Evolutionary conservation across 208 protist genomes (phyloP), one percentile per base, ranked within the genome.

Genomic region (Leishmania guyanensis): DNA sequence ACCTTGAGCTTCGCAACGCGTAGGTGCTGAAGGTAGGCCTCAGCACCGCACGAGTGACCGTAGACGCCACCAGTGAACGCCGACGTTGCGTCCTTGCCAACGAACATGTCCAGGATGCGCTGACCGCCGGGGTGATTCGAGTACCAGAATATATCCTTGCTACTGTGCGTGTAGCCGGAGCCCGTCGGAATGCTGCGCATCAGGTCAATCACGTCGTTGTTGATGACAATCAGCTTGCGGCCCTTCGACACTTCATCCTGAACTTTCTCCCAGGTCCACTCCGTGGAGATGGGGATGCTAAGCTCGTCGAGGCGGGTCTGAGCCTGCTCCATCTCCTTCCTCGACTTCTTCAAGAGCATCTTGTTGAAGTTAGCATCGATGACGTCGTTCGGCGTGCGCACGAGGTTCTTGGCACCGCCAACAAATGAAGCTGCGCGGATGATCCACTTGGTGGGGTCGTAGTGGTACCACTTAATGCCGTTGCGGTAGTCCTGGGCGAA

Each of bases 401-500:
- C 81, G 43, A 98, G 86, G 72, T 95, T 86, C 80, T 80, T 92
- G 5, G 90, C 87, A 50, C 93, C 29, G 29, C 95, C 91, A 6
- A 97, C 12, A 54, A 90, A 80, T n/a, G 84, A 84, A 65, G 73
- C 90, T 5, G 82, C 46, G 65, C 91, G 89, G 82, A 98, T 98
- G 65, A 91, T 80, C 92, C 92, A 96, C 85, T 98, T 97, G 77
- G 95, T 97, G 26, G 96, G 96, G 88, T 98, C 95, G 85, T 90
- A 98, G 85, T 97, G 91, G 85, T 94, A 97, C 89, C 90, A 97
- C 81, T 92, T 91, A 80, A 98, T 91, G 78, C 94, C 94, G 82
- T 97, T 97, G 78, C 94, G 89, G 85, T 98, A 98, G 86, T 98
- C 95, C 72, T 97, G 85, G 20, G 95, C 89, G 79, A 98, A 98